Evolutionary conservation across 176 grass and related monocot genomes (phyloP), one percentile per base, ranked within the genome.

Genomic region (Carex scoparia): DNA sequence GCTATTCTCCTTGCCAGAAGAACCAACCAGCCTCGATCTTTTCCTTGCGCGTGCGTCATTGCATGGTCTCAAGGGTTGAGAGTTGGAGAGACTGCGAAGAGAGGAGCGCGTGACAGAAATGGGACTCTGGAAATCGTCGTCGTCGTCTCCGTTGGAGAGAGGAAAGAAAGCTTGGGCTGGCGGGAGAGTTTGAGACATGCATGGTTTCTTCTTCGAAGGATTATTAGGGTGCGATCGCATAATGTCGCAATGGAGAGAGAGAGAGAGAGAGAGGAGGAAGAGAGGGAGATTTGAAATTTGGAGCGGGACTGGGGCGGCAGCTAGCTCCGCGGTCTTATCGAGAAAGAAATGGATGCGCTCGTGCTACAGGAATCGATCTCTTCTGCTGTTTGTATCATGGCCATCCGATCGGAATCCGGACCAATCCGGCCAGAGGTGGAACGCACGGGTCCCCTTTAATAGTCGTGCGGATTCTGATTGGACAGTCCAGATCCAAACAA

Each of bases 61-160:
- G 79, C 84, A 81, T 14, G 92, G 85, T 72, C 79, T 90, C 82
- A 90, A 42, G 19, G 91, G 60, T 42, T 82, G 85, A 40, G 65
- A 75, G 42, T 61, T 83, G 62, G 74, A 71, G 42, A 54, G 32
- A 42, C 10, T 70, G 15, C 59, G 88, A 79, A 51, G 57, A 76
- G 23, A 90, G 42, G 71, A 59, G 46, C 68, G 13, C 76, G 66
- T 81, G 81, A 71, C 63, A 5, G 74, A 87, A 13, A 74, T 85
- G 12, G 88, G 93, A 71, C 73, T 89, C 79, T 88, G 89, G 76
- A 98, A 98, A 89, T 92, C 91, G 72, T 90, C 88, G 38, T 86
- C 84, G 19, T 75, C 86, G 23, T 35, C 85, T 18, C 59, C 66
- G 18, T 69, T 83, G 3, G 49, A 7, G 31, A 14, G 38, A 82